A percentile compares a stretch with the other conserved stretches of the same genome.
Conservation (phyloP, 1,284 basidiomycete species). For the Malassezia brasiliensis region DNA sequence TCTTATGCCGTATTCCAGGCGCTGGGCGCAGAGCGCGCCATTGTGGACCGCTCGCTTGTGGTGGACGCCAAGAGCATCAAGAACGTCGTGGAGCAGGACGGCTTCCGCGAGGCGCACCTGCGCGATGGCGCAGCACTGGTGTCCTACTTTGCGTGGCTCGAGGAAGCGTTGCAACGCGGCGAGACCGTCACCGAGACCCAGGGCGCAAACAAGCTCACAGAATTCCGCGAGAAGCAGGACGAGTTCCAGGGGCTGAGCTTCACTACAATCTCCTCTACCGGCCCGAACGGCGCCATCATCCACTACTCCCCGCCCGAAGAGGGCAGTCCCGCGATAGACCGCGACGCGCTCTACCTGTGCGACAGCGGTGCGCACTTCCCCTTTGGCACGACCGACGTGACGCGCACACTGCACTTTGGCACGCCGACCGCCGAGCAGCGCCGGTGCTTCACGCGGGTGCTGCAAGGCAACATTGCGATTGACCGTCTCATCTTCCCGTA, state of each 20-base stretch:
- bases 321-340: slow-evolving; percentile 61
- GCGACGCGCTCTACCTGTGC: slow-evolving; percentile 65
- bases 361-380: slow-evolving; percentile 83
- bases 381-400: slow-evolving; percentile 92
- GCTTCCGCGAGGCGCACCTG: slow-evolving; percentile 79
- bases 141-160: slow-evolving; percentile 73
- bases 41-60: slow-evolving; percentile 53
- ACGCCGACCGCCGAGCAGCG: slow-evolving; percentile 71
- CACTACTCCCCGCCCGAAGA: slow-evolving; percentile 77
- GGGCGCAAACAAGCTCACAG: slow-evolving; percentile 68
- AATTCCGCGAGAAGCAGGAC: slow-evolving; percentile 66
- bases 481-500: slow-evolving; percentile 75
- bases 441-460: slow-evolving; percentile 78
- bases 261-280: slow-evolving; percentile 75
- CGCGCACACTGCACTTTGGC: slow-evolving; percentile 72
- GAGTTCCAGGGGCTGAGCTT: slow-evolving; percentile 82
- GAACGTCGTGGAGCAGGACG: slow-evolving; percentile 73
- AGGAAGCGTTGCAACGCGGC: slow-evolving; percentile 64
- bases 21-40: slow-evolving; percentile 31
- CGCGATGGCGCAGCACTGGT: slow-evolving; percentile 84
- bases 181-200: slow-evolving; percentile 68
- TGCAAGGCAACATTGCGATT: slow-evolving; percentile 90
- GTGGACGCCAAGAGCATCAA: slow-evolving; percentile 80
- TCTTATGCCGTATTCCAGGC: slow-evolving; percentile 43
- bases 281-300: slow-evolving; percentile 85